These are phyloP conservation scores for Nakazawaea anatomiae DNA, from an alignment of 805 yeast species.

Conservation along the genomic window DNA sequence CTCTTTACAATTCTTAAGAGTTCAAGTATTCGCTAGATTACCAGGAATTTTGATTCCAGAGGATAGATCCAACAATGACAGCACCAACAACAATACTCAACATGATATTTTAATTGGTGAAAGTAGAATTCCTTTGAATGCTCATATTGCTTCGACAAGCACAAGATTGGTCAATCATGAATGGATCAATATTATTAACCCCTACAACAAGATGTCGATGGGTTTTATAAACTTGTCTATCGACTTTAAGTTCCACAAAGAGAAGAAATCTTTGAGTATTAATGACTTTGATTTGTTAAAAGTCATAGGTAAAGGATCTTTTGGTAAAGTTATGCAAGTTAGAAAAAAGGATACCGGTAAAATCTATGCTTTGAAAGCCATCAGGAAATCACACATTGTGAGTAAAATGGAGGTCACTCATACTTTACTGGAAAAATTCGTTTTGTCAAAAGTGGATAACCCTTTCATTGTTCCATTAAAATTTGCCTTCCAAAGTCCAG, in stretches of 20 bases:
- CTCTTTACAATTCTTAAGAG: slow-evolving; percentile 51
- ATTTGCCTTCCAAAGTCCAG: slow-evolving; percentile 96
- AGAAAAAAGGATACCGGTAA: slow-evolving; percentile 92
- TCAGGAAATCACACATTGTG: slow-evolving; percentile 90
- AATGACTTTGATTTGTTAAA: slow-evolving; percentile 91
- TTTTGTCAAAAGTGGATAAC: slow-evolving; percentile 83
- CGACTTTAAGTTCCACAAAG: slow-evolving; percentile 56
- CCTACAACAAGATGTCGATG: slow-evolving; percentile 24
- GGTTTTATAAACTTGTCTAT: slow-evolving; percentile 49
- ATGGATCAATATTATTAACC: slow-evolving; percentile 31
- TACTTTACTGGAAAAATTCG: slow-evolving; percentile 94
- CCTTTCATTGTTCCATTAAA: slow-evolving; percentile 96
- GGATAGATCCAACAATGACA: slow-evolving; percentile 21
- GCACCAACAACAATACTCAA: slow-evolving; percentile 21
- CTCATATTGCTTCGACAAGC: slow-evolving; percentile 32
- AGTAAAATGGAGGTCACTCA: slow-evolving; percentile 93
- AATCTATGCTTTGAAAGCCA: slow-evolving; percentile 89
- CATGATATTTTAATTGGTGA: slow-evolving; percentile 77
- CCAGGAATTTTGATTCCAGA: slow-evolving; percentile 57
- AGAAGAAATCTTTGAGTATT: slow-evolving; percentile 65
- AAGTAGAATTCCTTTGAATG: slow-evolving; percentile 47
- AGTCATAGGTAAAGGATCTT: slow-evolving; percentile 96
- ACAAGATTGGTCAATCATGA: slow-evolving; percentile 66
- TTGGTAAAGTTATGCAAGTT: slow-evolving; percentile 99
- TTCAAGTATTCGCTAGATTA: slow-evolving; percentile 75